Base-by-base conservation (phyloP, 1,284 basidiomycete genomes). In the Heliocybe sulcata region DNA sequence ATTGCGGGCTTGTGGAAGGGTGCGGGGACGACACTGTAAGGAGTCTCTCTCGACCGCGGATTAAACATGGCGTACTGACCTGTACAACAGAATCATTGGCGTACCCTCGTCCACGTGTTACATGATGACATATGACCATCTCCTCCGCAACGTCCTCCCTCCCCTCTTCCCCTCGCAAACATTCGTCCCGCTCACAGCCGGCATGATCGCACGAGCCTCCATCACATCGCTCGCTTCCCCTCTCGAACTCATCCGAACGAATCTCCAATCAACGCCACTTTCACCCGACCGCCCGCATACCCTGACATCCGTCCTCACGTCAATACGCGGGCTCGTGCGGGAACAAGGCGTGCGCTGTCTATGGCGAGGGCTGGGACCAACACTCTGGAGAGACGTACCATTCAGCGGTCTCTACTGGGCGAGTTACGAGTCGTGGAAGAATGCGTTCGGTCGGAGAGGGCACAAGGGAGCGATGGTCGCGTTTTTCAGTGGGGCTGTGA, bases 321-420 rank as follows among this genome's bases (percentile, higher is more conserved):
- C 88, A 52, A 67, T 94, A 64, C 77, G 80, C n/a, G 66, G 63
- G 2, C 70, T 92, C 16, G 84, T 87, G 9, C 77, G 75, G 48
- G 65, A 71, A 38, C 77, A 87, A 54, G 95, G 95, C 4, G 63
- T 86, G 6, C 65, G 73, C 19, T 87, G 84, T 50, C 78, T 98
- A 22, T 99, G 94, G 91, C 79, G 93, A 54, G 96, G 96, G 0
- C 77, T 99, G 2, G 88, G 89, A 0, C 83, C 95, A 2, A 98
- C 94, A 3, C 76, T 99, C 8, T 98, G 93, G 94, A 82, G 96
- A 55, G 96, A 99, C 63, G 96, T 99, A 1, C 96, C 96, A 0
- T 99, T 99, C 68, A 94, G 91, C 38, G 96, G 94, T 0, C 77
- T 95, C 48, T 97, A 97, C 64, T 96, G 94, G 90, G 84, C 85